Percentiles rank a stretch among this genome's conserved stretches.
Conservation (phyloP, 1,284 basidiomycete species). For the Trichosporon coremiiforme region DNA sequence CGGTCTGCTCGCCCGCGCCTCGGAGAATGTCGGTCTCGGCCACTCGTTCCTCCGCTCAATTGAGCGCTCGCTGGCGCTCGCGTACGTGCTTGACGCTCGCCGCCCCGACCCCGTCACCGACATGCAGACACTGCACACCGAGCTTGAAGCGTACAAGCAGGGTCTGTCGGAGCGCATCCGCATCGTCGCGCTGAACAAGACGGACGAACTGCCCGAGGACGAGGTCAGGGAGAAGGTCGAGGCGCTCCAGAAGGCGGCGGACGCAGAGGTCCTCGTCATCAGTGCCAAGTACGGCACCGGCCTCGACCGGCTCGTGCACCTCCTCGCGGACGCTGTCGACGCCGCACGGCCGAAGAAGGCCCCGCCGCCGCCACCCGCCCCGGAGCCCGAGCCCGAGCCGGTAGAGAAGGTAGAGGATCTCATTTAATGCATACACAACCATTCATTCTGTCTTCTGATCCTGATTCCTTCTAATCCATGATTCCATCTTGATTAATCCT, state of each 20-base stretch:
- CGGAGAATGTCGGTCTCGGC: conserved; percentile 86
- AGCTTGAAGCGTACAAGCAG: conserved; percentile 80
- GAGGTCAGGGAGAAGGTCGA: conserved; percentile 49
- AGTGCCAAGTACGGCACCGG: conserved; percentile 83
- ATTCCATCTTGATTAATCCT: not conserved
- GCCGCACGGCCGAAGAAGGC: conserved; percentile 56
- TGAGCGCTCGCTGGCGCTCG: conserved; percentile 85
- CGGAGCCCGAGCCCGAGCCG: conserved; percentile 5
- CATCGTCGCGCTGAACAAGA: conserved; percentile 91
- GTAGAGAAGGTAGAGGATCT: conserved; percentile 21
- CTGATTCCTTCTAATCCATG: too few species aligned
- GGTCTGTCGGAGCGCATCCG: conserved; percentile 75
- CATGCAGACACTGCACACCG: conserved; percentile 69
- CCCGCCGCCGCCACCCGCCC: not conserved
- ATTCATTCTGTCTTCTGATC: not conserved
- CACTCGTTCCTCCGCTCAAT: conserved; percentile 92
- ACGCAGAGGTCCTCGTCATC: conserved; percentile 67
- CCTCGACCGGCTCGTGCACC: conserved; percentile 65
- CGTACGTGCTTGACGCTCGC: conserved; percentile 89
- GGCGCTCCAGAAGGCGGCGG: conserved; percentile 49
- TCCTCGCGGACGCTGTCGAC: conserved; percentile 69
- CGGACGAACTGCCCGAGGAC: conserved; percentile 68
- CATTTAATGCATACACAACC: conserved; percentile 21
- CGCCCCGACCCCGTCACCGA: conserved; percentile 72
- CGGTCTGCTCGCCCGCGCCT: conserved; percentile 81